Evolutionary conservation across 148 eudicot genomes (phyloP), one percentile per base, ranked within the genome.

Genomic region (Amaranthus cruentus): DNA sequence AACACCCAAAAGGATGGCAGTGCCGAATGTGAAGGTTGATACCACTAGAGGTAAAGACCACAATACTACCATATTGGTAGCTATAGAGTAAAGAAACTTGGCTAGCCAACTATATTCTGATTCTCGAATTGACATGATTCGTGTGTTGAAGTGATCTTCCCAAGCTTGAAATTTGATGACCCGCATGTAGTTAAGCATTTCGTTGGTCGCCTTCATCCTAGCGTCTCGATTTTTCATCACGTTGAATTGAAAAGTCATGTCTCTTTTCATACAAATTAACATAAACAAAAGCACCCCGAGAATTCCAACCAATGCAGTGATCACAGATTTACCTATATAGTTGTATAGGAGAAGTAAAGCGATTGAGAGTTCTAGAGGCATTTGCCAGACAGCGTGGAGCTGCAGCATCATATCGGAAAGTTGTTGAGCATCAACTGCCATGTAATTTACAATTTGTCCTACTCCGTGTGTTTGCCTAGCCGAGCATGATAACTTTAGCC

Each of bases 371-470:
- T 94, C 97, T 47, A 94, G 58, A 3, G 97, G 98, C 97, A 87
- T 88, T 18, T 89, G 82, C 98, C 98, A 94, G 18, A 91, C 65
- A 77, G 86, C 83, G 47, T 94, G 97, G 4, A 91, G 77, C 68
- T 94, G 96, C 6, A 89, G 82, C 91, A 94, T 89, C 98, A 94
- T 91, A 70, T 94, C 98, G 18, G 96, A 88, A 0, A 94, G 86
- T 78, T 91, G 98, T 68, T 94, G 98, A 74, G 97, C 93, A 88
- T 94, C 98, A 59, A 94, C 93, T 44, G 91, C 97, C 98, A 94
- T 91, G 63, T 91, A 94, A 78, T 94, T 94, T 58, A 94, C 98
- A 70, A 90, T 94, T 50, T 88, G 97, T 38, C 98, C 98, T 46
- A 91, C 89, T 54, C 98, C 98, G 68, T 94, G 98, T 55, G 80